These are phyloP conservation scores for Grigorovia yakushimaensis DNA, from an alignment of 805 yeast genomes.

Conservation along the genomic window DNA sequence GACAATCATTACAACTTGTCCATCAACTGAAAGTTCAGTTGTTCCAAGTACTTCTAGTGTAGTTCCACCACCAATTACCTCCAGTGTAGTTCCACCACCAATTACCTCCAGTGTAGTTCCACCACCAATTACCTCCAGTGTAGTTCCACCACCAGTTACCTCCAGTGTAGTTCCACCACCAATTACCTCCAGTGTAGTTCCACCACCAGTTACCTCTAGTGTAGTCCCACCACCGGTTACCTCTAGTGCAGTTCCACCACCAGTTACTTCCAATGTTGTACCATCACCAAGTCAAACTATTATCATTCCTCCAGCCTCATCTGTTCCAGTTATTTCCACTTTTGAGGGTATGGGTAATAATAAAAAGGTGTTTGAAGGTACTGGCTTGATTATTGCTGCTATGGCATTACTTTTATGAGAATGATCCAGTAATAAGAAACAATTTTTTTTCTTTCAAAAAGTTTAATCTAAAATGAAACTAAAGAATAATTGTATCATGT, in stretches of 20 bases:
- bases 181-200: background rate
- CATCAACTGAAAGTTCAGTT: no score
- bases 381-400: background rate
- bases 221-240: background rate
- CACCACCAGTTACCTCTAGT: conserved; percentile 1
- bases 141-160: conserved; percentile 1
- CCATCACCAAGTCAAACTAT: background rate
- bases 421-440: background rate
- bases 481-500: background rate
- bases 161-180: background rate
- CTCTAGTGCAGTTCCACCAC: background rate
- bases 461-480: background rate
- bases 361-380: background rate
- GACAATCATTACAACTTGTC: background rate
- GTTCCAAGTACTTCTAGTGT: background rate
- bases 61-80: conserved; percentile 1
- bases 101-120: background rate
- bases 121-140: background rate
- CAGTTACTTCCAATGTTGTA: background rate
- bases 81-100: background rate
- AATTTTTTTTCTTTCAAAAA: background rate
- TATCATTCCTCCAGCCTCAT: background rate
- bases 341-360: conserved; percentile 2
- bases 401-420: background rate
- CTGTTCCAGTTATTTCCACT: background rate